Conservation (phyloP, 257 asterid species). For the Eustoma russellianum region DNA sequence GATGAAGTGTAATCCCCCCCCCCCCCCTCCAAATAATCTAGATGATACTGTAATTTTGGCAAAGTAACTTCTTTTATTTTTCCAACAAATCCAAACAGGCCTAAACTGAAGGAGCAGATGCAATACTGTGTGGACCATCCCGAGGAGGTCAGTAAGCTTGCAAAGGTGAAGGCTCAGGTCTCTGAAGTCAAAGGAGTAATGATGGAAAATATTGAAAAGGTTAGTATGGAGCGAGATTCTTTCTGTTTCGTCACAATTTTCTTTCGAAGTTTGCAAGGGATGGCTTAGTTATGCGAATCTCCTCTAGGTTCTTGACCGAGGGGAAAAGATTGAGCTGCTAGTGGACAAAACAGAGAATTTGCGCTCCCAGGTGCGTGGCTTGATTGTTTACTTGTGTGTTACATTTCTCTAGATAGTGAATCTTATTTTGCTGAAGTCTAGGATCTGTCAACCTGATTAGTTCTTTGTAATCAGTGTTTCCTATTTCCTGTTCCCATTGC, state of each 20-base stretch:
- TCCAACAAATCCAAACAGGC: conserved; percentile 26
- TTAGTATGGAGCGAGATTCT: background rate
- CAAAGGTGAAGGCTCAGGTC: conserved; percentile 95
- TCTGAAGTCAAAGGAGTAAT: conserved; percentile 95
- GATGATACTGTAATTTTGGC: no score
- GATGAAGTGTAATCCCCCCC: no score
- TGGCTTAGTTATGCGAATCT: conserved; percentile 7
- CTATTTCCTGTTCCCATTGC: no score
- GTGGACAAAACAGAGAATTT: conserved; percentile 95
- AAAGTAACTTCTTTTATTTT: background rate
- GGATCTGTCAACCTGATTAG: no score
- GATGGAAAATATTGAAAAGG: conserved; percentile 99
- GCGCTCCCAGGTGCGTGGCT: conserved; percentile 64
- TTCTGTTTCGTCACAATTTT: conserved; percentile 1
- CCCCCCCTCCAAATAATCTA: no score
- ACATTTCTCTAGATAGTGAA: background rate
- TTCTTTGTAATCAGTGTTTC: no score
- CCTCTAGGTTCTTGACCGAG: conserved; percentile 87
- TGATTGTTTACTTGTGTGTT: no score
- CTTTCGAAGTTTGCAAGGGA: background rate
- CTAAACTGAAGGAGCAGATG: conserved; percentile 96
- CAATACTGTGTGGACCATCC: conserved; percentile 94
- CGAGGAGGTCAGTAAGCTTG: conserved; percentile 79
- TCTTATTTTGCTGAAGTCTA: no score
- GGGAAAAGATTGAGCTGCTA: conserved; percentile 86